These are phyloP conservation scores for Phytopythium cucurbitacearum DNA, from an alignment of 352 stramenopile genomes.

Conservation along the genomic window DNA sequence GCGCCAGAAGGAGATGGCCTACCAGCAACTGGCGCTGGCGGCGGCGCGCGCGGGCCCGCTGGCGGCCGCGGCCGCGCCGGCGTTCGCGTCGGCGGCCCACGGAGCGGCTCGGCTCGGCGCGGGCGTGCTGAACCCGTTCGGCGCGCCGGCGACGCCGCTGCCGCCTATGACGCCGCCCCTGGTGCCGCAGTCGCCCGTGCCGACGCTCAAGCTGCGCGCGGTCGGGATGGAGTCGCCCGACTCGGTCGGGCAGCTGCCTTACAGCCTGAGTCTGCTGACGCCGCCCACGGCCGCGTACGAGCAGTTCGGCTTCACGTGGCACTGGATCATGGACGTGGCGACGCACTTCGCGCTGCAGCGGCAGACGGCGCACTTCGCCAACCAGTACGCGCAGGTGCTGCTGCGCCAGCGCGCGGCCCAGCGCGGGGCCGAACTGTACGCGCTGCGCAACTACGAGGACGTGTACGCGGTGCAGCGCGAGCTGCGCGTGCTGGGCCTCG, in stretches of 20 bases:
- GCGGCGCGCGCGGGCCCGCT: conserved; percentile 15
- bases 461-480: conserved; percentile 51
- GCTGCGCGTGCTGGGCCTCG: conserved; percentile 50
- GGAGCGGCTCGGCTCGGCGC: conserved; percentile 1
- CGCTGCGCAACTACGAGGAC: conserved; percentile 38
- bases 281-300: conserved; percentile 36
- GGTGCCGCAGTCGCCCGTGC: conserved; percentile 25
- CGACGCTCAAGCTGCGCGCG: conserved; percentile 6
- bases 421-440: conserved; percentile 28
- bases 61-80: conserved; percentile 4
- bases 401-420: conserved; percentile 47
- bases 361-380: conserved; percentile 71
- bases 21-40: conserved; percentile 53
- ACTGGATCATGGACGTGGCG: conserved; percentile 60
- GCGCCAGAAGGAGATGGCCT: conserved; percentile 80
- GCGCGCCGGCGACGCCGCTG: neutral
- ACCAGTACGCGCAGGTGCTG: conserved; percentile 74
- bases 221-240: conserved; percentile 28
- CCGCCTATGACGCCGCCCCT: conserved; percentile 7
- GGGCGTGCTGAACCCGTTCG: conserved; percentile 4
- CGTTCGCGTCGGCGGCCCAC: conserved; percentile 2
- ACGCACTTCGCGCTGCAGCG: conserved; percentile 74
- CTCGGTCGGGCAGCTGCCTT: conserved; percentile 48
- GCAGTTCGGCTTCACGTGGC: conserved; percentile 78
- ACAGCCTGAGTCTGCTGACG: conserved; percentile 18